Percentiles rank a stretch among this genome's conserved stretches.
These are phyloP conservation scores for Epichloe coenophiala DNA, from an alignment of 2,329 filamentous ascomycete species.

Conservation along the genomic window DNA sequence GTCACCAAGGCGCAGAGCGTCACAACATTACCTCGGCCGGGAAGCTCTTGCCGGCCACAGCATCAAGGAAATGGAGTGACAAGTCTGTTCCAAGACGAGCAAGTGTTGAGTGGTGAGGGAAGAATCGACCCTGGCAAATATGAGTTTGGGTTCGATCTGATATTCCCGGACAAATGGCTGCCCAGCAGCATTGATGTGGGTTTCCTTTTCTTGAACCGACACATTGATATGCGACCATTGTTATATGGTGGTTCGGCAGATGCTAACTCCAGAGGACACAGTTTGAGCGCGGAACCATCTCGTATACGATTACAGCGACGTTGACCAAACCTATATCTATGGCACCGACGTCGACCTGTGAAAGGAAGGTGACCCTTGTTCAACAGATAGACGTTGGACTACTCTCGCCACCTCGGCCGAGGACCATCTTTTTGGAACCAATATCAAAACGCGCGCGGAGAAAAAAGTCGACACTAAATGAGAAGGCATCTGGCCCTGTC, in stretches of 20 bases:
- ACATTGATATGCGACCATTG: background rate
- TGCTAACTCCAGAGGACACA: slow-evolving; percentile 24
- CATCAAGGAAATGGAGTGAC: slow-evolving; percentile 67
- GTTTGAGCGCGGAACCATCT: slow-evolving; percentile 92
- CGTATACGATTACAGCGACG: slow-evolving; percentile 82
- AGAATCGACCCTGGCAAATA: slow-evolving; percentile 61
- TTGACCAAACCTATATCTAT: slow-evolving; percentile 82
- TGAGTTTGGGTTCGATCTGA: slow-evolving; percentile 64
- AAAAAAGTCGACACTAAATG: slow-evolving; percentile 38
- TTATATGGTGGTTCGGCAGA: background rate
- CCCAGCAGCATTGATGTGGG: slow-evolving; percentile 93
- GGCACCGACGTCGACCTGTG: slow-evolving; percentile 63
- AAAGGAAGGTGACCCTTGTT: slow-evolving; percentile 64
- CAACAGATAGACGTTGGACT: slow-evolving; percentile 77
- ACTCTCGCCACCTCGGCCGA: slow-evolving; percentile 59
- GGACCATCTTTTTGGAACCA: slow-evolving; percentile 82
- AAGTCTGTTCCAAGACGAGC: slow-evolving; percentile 73
- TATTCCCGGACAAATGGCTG: slow-evolving; percentile 54
- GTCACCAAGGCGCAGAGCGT: slow-evolving; percentile 36
- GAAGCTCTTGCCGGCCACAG: slow-evolving; percentile 28
- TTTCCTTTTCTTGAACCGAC: slow-evolving; percentile 7
- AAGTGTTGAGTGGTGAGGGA: slow-evolving; percentile 66
- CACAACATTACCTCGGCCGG: slow-evolving; percentile 26
- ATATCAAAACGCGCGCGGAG: slow-evolving; percentile 58
- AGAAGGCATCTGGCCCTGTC: slow-evolving; percentile 27